Conservation (phyloP, 1,139 yeast species). For the Pichia sp. region DNA sequence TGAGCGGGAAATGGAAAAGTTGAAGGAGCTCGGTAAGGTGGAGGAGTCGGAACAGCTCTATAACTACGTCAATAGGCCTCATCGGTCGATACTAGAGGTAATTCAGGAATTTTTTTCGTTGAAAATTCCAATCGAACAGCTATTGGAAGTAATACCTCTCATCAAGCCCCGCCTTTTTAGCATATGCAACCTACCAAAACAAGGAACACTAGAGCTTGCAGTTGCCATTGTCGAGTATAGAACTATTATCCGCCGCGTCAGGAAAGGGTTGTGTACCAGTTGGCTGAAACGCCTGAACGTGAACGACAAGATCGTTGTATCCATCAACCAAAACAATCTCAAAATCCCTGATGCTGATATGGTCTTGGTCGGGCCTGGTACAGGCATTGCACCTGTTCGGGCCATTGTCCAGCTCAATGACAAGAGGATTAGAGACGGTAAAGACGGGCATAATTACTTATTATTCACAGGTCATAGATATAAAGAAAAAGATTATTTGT, state of each 20-base stretch:
- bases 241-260: constrained; percentile 69
- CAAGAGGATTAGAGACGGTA: constrained; percentile 15
- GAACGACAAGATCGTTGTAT: constrained; percentile 52
- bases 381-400: constrained; percentile 89
- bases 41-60: constrained; percentile 76
- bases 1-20: constrained; percentile 66
- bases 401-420: constrained; percentile 47
- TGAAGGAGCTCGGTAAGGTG: constrained; percentile 68
- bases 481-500: constrained; percentile 63
- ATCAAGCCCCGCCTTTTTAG: constrained; percentile 81
- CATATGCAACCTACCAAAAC: constrained; percentile 59
- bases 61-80: constrained; percentile 86
- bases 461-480: constrained; percentile 78
- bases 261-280: constrained; percentile 80
- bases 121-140: constrained; percentile 65
- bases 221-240: constrained; percentile 84
- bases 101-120: constrained; percentile 74
- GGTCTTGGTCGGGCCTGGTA: constrained; percentile 81
- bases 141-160: constrained; percentile 72
- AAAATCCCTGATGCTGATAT: constrained; percentile 34
- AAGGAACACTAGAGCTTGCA: constrained; percentile 52
- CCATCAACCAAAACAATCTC: constrained; percentile 48
- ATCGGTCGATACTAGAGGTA: constrained; percentile 82
- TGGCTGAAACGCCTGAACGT: constrained; percentile 55
- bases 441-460: constrained; percentile 33